Conservation (phyloP, 352 stramenopile species). For the Phytophthora constricta region DNA sequence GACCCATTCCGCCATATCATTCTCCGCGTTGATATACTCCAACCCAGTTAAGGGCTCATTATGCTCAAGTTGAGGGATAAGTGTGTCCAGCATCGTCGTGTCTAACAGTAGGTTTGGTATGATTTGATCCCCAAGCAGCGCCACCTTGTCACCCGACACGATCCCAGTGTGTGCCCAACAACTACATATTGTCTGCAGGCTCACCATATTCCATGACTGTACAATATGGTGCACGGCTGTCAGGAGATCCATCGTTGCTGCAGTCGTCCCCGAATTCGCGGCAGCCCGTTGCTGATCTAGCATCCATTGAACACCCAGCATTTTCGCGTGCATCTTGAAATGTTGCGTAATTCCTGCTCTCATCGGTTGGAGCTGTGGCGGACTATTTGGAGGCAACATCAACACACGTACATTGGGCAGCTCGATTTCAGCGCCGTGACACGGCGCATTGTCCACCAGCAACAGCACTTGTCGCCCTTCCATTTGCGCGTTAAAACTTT, state of each 20-base stretch:
- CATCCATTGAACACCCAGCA: constrained; percentile 25
- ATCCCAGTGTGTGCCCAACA: constrained; percentile 26
- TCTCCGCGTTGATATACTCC: constrained; percentile 24
- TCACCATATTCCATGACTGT: constrained; percentile 19
- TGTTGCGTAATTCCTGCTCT: constrained; percentile 23
- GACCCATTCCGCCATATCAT: constrained; percentile 25
- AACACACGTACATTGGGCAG: constrained; percentile 22
- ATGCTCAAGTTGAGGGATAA: constrained; percentile 13
- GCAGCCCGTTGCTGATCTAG: constrained; percentile 20
- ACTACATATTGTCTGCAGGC: constrained; percentile 9
- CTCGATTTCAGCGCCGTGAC: constrained; percentile 19
- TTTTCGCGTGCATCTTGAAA: constrained; percentile 26
- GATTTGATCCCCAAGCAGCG: constrained; percentile 12
- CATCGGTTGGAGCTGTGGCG: constrained; percentile 21
- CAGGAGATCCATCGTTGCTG: constrained; percentile 20
- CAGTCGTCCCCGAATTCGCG: neutral
- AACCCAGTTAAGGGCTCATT: constrained; percentile 13
- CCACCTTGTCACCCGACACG: constrained; percentile 17
- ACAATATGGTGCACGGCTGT: constrained; percentile 27
- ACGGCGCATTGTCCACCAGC: constrained; percentile 26
- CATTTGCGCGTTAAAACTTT: constrained; percentile 24
- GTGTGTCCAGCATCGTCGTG: constrained; percentile 14
- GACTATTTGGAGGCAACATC: constrained; percentile 18
- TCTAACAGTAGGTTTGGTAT: constrained; percentile 8
- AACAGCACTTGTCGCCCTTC: constrained; percentile 21